A percentile compares a stretch with the other conserved stretches of the same genome.
phyloP scores from a whole-genome alignment of 108 stramenopile species.

The Pseudonitzschia multiseries region DNA sequence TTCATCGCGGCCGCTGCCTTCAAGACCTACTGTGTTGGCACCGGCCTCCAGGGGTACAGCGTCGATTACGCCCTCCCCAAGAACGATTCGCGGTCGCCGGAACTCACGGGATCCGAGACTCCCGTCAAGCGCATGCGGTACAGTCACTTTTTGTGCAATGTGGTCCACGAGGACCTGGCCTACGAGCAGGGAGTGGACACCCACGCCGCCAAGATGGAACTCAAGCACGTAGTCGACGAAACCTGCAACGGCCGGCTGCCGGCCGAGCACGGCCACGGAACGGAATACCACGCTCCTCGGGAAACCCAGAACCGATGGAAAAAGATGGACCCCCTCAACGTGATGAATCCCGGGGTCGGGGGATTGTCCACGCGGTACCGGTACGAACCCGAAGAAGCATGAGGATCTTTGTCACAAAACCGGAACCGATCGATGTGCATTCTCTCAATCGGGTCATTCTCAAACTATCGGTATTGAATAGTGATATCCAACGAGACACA shows the following conservation, averaged over 20 bases:
- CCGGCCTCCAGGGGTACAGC: slow-evolving; percentile 70
- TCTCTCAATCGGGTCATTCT: too few relatives aligned
- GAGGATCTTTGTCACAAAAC: too few relatives aligned
- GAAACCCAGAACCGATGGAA: slow-evolving; percentile 73
- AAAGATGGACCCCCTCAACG: slow-evolving; percentile 85
- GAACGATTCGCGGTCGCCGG: slow-evolving; percentile 57
- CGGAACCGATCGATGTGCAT: too few relatives aligned
- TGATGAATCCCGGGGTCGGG: slow-evolving; percentile 84
- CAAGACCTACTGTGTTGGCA: slow-evolving; percentile 76
- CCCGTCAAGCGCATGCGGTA: slow-evolving; percentile 84
- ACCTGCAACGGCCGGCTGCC: slow-evolving; percentile 63
- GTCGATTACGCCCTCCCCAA: slow-evolving; percentile 84
- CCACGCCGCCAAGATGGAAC: slow-evolving; percentile 60
- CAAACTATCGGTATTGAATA: too few relatives aligned
- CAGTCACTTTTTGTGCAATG: slow-evolving; percentile 87
- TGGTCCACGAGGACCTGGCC: slow-evolving; percentile 86
- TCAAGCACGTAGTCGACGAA: slow-evolving; percentile 67
- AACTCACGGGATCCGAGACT: slow-evolving; percentile 24
- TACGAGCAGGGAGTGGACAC: slow-evolving; percentile 68
- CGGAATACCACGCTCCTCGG: slow-evolving; percentile 76
- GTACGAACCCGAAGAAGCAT: slow-evolving; percentile 29
- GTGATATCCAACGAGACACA: too few relatives aligned
- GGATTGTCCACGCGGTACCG: slow-evolving; percentile 44
- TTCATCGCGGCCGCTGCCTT: slow-evolving; percentile 85
- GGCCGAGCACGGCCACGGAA: slow-evolving; percentile 87